phyloP scores from a whole-genome alignment of 345 rosid genomes.

The Camelina sativa region DNA sequence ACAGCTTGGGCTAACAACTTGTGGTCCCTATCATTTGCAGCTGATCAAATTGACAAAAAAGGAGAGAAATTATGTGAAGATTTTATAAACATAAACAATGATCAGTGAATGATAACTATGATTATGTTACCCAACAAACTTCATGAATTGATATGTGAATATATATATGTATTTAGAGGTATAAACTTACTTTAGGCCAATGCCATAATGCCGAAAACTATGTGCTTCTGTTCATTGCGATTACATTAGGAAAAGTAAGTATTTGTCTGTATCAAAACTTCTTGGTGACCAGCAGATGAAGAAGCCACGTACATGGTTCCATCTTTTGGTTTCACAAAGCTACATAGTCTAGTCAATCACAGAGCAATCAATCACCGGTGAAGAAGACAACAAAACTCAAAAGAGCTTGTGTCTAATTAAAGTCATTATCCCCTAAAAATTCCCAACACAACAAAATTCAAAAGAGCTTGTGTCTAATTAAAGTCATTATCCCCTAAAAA shows the following conservation, averaged over 20 bases:
- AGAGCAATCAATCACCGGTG: no score
- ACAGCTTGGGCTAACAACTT: constrained; percentile 73
- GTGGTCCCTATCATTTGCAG: constrained; percentile 75
- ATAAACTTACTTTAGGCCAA: background rate
- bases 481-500: no score
- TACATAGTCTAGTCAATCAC: no score
- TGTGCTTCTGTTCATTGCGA: background rate
- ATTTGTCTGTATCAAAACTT: no score
- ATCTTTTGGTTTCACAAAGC: no score
- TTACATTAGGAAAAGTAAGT: no score
- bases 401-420: background rate
- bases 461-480: no score
- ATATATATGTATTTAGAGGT: background rate
- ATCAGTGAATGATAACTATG: background rate
- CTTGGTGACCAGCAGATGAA: no score
- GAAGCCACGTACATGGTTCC: no score
- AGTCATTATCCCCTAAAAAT: background rate
- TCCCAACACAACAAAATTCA: no score
- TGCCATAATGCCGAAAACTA: background rate
- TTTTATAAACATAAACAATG: background rate
- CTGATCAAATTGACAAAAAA: constrained; percentile 46
- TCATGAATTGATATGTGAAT: background rate
- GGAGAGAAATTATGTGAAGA: background rate
- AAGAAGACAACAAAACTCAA: background rate
- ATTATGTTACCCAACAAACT: background rate